A percentile compares a stretch with the other conserved stretches of the same genome.
Evolutionary conservation across 805 yeast genomes (phyloP).

Genomic region (Wickerhamomyces queroliae): DNA sequence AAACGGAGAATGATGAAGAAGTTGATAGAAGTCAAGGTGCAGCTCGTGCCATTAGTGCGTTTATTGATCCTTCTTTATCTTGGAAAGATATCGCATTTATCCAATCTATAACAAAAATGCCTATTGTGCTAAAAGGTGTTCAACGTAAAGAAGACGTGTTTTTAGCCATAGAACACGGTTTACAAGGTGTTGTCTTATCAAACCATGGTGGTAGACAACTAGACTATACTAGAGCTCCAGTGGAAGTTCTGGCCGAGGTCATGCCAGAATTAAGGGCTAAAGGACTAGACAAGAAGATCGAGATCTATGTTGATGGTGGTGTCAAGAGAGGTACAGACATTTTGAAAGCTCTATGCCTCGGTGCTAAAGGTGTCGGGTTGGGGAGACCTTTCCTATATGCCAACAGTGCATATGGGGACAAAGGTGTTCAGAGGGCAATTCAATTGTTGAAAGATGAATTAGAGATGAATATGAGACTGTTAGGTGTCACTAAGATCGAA

Average conservation of each 20-base stretch:
- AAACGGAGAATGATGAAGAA: conserved; percentile 38
- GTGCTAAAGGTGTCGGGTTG: conserved; percentile 66
- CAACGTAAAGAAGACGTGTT: conserved; percentile 78
- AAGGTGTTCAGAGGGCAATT: conserved; percentile 55
- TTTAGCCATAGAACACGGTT: conserved; percentile 64
- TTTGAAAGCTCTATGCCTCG: conserved; percentile 59
- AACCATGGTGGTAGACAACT: conserved; percentile 91
- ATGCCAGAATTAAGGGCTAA: conserved; percentile 44
- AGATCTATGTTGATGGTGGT: conserved; percentile 64
- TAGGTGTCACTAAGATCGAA: conserved; percentile 61
- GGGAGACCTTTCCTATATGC: conserved; percentile 67
- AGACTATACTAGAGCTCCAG: conserved; percentile 75
- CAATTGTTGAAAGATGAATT: conserved; percentile 65
- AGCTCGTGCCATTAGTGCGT: conserved; percentile 78
- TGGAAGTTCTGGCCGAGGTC: conserved; percentile 69
- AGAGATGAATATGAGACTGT: conserved; percentile 69
- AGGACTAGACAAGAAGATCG: conserved; percentile 44
- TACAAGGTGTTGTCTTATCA: conserved; percentile 74
- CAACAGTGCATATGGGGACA: conserved; percentile 56
- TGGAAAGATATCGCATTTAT: conserved; percentile 65
- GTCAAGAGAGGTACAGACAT: conserved; percentile 64
- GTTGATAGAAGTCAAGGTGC: conserved; percentile 78
- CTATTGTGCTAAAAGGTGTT: conserved; percentile 77
- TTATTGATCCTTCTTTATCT: conserved; percentile 63
- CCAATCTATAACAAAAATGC: conserved; percentile 50